A percentile compares a stretch with the other conserved stretches of the same genome.
Conservation (phyloP, 768 basidiomycete genomes). For the Leccinum uliginosum region DNA sequence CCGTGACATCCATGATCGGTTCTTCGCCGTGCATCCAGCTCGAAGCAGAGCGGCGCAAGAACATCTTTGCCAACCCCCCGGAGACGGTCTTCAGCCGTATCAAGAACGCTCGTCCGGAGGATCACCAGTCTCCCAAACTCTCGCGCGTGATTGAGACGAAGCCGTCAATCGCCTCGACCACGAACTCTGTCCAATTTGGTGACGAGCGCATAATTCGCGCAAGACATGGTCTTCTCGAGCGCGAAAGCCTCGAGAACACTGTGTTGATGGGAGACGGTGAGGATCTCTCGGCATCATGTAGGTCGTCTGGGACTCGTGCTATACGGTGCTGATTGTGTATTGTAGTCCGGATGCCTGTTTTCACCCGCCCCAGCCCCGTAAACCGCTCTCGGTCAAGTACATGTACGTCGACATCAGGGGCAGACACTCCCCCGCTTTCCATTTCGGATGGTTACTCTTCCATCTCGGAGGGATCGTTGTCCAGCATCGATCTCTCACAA, state of each 20-base stretch:
- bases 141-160: slow-evolving; percentile 51
- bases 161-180: slow-evolving; percentile 62
- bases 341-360: slow-evolving; percentile 51
- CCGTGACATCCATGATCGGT: slow-evolving; percentile 62
- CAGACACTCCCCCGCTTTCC: slow-evolving; percentile 68
- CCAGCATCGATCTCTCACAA: slow-evolving; percentile 68
- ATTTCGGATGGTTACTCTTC: slow-evolving; percentile 63
- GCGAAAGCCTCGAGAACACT: slow-evolving; percentile 65
- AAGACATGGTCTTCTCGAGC: slow-evolving; percentile 54
- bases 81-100: slow-evolving; percentile 35
- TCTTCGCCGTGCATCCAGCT: slow-evolving; percentile 60
- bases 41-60: slow-evolving; percentile 55
- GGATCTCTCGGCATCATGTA: slow-evolving; percentile 48
- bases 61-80: slow-evolving; percentile 29
- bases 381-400: slow-evolving; percentile 64
- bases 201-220: slow-evolving; percentile 66
- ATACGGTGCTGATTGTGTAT: neutral
- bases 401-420: slow-evolving; percentile 61
- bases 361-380: slow-evolving; percentile 52
- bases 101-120: slow-evolving; percentile 14
- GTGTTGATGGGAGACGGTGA: slow-evolving; percentile 64
- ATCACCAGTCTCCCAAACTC: slow-evolving; percentile 36
- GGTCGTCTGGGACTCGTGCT: slow-evolving; percentile 20
- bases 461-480: slow-evolving; percentile 67
- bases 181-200: slow-evolving; percentile 56